These are phyloP conservation scores for Globisporangium camurandrum DNA, from an alignment of 352 stramenopile genomes.

Conservation along the genomic window DNA sequence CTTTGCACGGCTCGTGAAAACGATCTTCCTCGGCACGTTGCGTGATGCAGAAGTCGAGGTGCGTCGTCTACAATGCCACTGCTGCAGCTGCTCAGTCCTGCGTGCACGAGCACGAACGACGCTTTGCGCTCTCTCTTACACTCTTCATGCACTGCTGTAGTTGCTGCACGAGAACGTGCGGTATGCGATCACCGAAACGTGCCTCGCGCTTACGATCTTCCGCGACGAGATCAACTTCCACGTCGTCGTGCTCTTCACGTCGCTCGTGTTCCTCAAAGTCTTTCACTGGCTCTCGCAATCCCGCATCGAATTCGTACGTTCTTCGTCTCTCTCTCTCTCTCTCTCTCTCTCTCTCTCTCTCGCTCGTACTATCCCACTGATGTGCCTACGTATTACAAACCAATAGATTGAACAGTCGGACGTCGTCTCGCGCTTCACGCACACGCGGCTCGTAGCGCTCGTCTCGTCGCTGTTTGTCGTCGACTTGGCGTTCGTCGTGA, in stretches of 20 bases:
- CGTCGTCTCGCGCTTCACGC: conserved; percentile 57
- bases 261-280: conserved; percentile 94
- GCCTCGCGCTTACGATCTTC: conserved; percentile 98
- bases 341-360: conserved; percentile 5
- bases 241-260: conserved; percentile 94
- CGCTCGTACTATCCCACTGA: neutral
- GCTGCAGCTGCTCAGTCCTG: neutral
- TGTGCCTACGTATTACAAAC: no score
- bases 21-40: conserved; percentile 81
- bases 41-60: conserved; percentile 84
- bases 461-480: conserved; percentile 80
- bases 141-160: no score
- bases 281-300: conserved; percentile 90
- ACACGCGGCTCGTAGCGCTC: conserved; percentile 86
- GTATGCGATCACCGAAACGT: conserved; percentile 98
- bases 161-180: conserved; percentile 94
- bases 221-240: conserved; percentile 93
- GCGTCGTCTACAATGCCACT: neutral
- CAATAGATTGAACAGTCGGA: conserved; percentile 91
- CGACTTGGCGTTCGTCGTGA: conserved; percentile 86
- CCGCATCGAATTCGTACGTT: conserved; percentile 79
- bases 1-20: conserved; percentile 63
- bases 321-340: neutral
- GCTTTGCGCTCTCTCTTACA: no score
- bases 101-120: no score